These are phyloP conservation scores for Penicillium macrosclerotiorum DNA, from an alignment of 495 filamentous ascomycete genomes.

Conservation along the genomic window DNA sequence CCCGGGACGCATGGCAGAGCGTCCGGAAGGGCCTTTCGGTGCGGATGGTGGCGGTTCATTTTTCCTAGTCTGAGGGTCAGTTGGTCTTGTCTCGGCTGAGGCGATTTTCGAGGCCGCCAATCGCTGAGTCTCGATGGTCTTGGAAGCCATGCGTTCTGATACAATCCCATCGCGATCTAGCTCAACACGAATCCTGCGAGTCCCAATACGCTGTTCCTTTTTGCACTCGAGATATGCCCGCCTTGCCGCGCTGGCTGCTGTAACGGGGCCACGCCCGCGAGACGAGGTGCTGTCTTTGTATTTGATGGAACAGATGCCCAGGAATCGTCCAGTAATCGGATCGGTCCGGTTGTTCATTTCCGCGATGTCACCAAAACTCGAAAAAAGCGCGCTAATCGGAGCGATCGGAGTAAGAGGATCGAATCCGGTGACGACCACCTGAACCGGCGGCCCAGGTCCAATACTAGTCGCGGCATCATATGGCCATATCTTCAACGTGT, in stretches of 20 bases:
- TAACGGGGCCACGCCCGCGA: conserved; percentile 47
- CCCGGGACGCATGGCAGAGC: conserved; percentile 42
- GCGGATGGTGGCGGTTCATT: conserved; percentile 74
- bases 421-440: conserved; percentile 90
- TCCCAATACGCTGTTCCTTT: conserved; percentile 69
- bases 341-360: conserved; percentile 88
- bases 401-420: conserved; percentile 80
- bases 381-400: conserved; percentile 77
- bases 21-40: conserved; percentile 81
- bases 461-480: conserved; percentile 80
- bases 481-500: conserved; percentile 69
- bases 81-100: conserved; percentile 23
- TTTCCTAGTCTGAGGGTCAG: conserved; percentile 33
- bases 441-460: conserved; percentile 81
- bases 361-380: conserved; percentile 82
- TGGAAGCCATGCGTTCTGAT: conserved; percentile 70
- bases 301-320: conserved; percentile 87
- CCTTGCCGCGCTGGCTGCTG: conserved; percentile 75
- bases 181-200: conserved; percentile 72
- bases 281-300: conserved; percentile 71
- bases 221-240: conserved; percentile 61
- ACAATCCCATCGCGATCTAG: conserved; percentile 83
- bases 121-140: conserved; percentile 62
- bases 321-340: conserved; percentile 85
- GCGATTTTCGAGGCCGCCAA: conserved; percentile 43